phyloP scores from a whole-genome alignment of 768 basidiomycete species.

The Solioccasus polychromus region DNA sequence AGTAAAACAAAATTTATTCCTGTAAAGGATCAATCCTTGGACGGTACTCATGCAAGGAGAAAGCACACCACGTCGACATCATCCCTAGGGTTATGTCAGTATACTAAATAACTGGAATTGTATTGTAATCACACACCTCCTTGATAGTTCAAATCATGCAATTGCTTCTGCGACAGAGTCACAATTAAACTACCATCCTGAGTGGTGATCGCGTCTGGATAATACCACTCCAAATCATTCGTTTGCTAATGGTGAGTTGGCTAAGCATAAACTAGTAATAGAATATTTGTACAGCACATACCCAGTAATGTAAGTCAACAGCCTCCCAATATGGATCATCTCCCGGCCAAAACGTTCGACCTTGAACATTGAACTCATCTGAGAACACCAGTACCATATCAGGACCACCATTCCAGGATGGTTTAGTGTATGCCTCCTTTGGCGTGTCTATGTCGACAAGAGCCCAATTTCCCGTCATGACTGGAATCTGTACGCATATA shows the following conservation, averaged over 20 bases:
- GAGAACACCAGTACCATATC: constrained; percentile 63
- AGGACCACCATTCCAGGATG: constrained; percentile 58
- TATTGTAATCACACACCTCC: constrained; percentile 27
- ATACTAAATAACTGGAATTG: constrained; percentile 24
- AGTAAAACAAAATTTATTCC: constrained; percentile 91
- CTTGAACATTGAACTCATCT: constrained; percentile 78
- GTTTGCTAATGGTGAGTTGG: constrained; percentile 34
- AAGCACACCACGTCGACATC: constrained; percentile 40
- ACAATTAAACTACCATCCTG: constrained; percentile 48
- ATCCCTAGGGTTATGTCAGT: constrained; percentile 42
- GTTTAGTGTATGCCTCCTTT: constrained; percentile 47
- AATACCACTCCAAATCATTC: constrained; percentile 58
- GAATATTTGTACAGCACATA: constrained; percentile 29
- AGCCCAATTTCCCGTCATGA: constrained; percentile 51
- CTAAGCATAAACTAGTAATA: constrained; percentile 24
- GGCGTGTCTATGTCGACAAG: constrained; percentile 64
- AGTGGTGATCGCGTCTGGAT: constrained; percentile 50
- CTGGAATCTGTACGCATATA: constrained; percentile 44
- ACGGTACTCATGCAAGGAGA: neutral
- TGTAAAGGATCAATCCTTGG: constrained; percentile 20
- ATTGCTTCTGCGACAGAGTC: constrained; percentile 45
- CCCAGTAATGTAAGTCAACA: constrained; percentile 41
- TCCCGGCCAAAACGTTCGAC: constrained; percentile 75
- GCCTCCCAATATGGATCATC: constrained; percentile 87
- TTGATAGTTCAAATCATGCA: constrained; percentile 46